Percentiles rank a stretch among this genome's conserved stretches.
Conservation (phyloP, 805 yeast genomes). For the Wickerhamomyces tratensis region DNA sequence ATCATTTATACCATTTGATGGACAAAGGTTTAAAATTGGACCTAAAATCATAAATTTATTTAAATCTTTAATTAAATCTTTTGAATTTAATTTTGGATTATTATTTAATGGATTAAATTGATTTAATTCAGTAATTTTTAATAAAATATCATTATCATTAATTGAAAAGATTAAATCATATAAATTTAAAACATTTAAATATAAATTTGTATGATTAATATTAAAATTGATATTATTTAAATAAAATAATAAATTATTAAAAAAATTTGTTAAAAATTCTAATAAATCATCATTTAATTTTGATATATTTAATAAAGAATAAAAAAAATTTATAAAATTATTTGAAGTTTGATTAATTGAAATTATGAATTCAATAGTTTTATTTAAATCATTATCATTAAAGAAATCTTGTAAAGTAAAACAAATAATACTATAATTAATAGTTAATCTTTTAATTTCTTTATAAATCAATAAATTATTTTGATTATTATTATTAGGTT, state of each 20-base stretch:
- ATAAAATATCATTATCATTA: conserved; percentile 48
- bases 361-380: conserved; percentile 4
- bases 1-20: too few relatives aligned
- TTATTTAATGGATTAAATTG: conserved; percentile 37
- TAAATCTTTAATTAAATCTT: conserved; percentile 13
- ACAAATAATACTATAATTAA: conserved; percentile 58
- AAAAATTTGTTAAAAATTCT: conserved; percentile 17
- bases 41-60: conserved; percentile 67
- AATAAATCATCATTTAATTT: too few relatives aligned
- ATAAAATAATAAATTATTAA: conserved; percentile 37
- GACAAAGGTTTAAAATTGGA: conserved; percentile 42
- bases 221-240: conserved; percentile 27
- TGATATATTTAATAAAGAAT: conserved; percentile 10
- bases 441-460: conserved; percentile 37
- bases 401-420: conserved; percentile 56
- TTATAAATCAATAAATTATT: conserved; percentile 31
- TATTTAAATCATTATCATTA: conserved; percentile 14
- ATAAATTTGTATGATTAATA: conserved; percentile 25
- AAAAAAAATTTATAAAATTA: conserved; percentile 7
- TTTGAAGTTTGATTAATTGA: conserved; percentile 12
- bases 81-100: conserved; percentile 12
- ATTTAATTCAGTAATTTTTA: conserved; percentile 45
- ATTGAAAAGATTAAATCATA: conserved; percentile 44
- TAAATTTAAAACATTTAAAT: conserved; percentile 42
- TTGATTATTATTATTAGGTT: neutral